phyloP scores from a whole-genome alignment of 805 yeast genomes.

The Starmerella davenportii region DNA sequence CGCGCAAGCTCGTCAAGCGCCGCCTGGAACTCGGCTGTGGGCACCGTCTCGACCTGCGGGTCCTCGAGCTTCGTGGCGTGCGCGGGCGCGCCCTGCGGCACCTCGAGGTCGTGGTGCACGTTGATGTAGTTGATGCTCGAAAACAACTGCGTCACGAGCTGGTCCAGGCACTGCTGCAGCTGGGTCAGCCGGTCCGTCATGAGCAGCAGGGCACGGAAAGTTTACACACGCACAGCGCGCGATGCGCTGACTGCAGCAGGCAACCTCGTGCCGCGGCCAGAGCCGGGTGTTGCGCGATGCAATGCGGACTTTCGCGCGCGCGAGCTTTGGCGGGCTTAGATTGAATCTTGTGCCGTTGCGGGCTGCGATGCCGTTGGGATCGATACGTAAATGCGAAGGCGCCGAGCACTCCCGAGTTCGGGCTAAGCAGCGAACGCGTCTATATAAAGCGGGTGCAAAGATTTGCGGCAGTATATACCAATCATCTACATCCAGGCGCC shows the following conservation, averaged over 20 bases:
- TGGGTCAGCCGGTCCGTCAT: slow-evolving; percentile 62
- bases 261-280: too few species aligned
- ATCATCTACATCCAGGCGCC: too few species aligned
- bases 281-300: too few species aligned
- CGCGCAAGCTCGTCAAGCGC: slow-evolving; percentile 59
- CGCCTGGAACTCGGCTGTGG: slow-evolving; percentile 20
- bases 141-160: slow-evolving; percentile 24
- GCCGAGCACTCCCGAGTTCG: too few species aligned
- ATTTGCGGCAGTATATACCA: too few species aligned
- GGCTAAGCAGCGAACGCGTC: too few species aligned
- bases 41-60: slow-evolving; percentile 26
- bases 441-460: too few species aligned
- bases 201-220: background rate
- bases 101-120: slow-evolving; percentile 46
- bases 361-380: too few species aligned
- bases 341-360: too few species aligned
- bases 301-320: too few species aligned
- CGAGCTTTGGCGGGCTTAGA: background rate
- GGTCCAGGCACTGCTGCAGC: slow-evolving; percentile 74
- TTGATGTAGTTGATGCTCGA: slow-evolving; percentile 32
- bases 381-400: too few species aligned
- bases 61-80: slow-evolving; percentile 37
- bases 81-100: slow-evolving; percentile 26
- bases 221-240: background rate
- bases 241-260: too few species aligned